These are phyloP conservation scores for Hyaloperonospora brassicae DNA, from an alignment of 352 stramenopile species.

Conservation along the genomic window DNA sequence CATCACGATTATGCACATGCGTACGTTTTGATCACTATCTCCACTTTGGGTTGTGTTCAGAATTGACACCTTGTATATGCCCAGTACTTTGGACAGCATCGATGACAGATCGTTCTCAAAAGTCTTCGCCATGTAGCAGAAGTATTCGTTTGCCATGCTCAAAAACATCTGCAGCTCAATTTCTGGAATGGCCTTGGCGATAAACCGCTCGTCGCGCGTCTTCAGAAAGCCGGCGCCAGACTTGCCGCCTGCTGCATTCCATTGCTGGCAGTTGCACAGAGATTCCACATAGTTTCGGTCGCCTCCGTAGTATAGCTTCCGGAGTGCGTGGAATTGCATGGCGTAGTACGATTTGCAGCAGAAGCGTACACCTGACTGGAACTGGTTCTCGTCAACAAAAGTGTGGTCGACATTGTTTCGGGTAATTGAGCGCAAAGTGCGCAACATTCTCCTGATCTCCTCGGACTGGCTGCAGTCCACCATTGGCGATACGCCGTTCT, in stretches of 20 bases:
- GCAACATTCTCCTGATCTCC: slow-evolving; percentile 44
- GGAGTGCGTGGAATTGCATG: slow-evolving; percentile 83
- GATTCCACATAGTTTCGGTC: slow-evolving; percentile 85
- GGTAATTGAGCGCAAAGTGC: slow-evolving; percentile 51
- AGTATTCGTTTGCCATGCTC: slow-evolving; percentile 86
- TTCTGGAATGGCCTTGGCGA: slow-evolving; percentile 79
- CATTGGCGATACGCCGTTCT: slow-evolving; percentile 27
- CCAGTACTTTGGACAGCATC: slow-evolving; percentile 84
- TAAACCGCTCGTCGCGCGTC: slow-evolving; percentile 81
- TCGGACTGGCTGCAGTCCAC: slow-evolving; percentile 21
- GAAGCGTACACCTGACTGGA: slow-evolving; percentile 71
- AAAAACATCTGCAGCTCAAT: slow-evolving; percentile 87
- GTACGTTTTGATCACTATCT: slow-evolving; percentile 53
- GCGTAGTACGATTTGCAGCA: slow-evolving; percentile 86
- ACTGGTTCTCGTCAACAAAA: slow-evolving; percentile 83
- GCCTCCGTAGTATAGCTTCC: slow-evolving; percentile 75
- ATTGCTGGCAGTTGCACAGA: slow-evolving; percentile 79
- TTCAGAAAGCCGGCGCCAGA: slow-evolving; percentile 81
- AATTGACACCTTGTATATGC: slow-evolving; percentile 82
- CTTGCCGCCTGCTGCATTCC: slow-evolving; percentile 80
- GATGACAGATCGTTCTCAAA: slow-evolving; percentile 81
- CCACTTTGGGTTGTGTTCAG: slow-evolving; percentile 38
- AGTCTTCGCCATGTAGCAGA: slow-evolving; percentile 84
- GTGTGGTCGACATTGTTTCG: slow-evolving; percentile 80
- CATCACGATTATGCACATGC: slow-evolving; percentile 85